phyloP scores from a whole-genome alignment of 495 filamentous ascomycete genomes.

The Podospora pseudoanserina region DNA sequence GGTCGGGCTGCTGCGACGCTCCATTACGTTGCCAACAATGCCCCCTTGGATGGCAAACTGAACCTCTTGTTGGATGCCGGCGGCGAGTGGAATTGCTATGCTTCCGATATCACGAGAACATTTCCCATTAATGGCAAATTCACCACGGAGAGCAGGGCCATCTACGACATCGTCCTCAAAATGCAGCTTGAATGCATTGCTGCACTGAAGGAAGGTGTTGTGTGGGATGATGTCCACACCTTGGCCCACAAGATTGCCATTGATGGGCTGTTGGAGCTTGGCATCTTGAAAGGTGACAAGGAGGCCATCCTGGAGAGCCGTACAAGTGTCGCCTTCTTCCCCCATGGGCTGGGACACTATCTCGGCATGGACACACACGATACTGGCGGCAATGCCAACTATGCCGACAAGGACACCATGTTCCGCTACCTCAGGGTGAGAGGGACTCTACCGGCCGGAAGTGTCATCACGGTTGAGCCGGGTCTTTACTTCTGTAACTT shows the following conservation, averaged over 20 bases:
- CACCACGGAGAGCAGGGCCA: conserved; percentile 62
- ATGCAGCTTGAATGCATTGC: conserved; percentile 80
- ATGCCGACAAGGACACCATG: conserved; percentile 76
- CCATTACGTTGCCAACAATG: conserved; percentile 80
- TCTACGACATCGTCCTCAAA: conserved; percentile 80
- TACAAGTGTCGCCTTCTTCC: conserved; percentile 83
- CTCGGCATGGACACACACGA: conserved; percentile 96
- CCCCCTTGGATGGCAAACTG: conserved; percentile 60
- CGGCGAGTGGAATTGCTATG: conserved; percentile 74
- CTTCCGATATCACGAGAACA: conserved; percentile 83
- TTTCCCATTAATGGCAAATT: conserved; percentile 81
- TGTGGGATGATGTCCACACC: conserved; percentile 83
- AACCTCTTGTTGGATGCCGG: conserved; percentile 83
- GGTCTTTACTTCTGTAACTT: conserved; percentile 93
- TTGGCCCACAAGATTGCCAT: conserved; percentile 79
- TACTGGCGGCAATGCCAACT: conserved; percentile 82
- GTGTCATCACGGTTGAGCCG: conserved; percentile 87
- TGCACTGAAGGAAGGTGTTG: conserved; percentile 66
- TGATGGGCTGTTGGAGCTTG: conserved; percentile 68
- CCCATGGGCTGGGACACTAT: conserved; percentile 88
- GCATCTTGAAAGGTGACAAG: conserved; percentile 64
- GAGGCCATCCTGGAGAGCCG: conserved; percentile 71
- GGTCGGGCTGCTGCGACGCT: conserved; percentile 78
- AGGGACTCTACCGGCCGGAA: conserved; percentile 66
- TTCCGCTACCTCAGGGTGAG: conserved; percentile 84